These are phyloP conservation scores for Boletus fagicola DNA, from an alignment of 768 basidiomycete genomes.

Conservation along the genomic window DNA sequence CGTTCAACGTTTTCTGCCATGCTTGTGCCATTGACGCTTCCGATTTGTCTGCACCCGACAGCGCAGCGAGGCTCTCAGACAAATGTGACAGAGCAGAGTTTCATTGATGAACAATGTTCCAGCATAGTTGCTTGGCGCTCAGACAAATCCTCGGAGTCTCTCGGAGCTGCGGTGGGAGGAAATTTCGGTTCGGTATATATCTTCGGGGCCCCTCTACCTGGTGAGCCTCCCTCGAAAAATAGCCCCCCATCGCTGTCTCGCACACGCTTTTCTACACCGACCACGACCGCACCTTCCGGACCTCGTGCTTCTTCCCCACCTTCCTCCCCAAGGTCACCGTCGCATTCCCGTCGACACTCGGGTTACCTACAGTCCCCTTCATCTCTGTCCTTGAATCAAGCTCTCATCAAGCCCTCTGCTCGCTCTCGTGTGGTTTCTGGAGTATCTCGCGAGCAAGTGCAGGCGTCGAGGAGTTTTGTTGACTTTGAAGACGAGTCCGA, in stretches of 20 bases:
- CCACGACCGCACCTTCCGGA: conserved; percentile 5
- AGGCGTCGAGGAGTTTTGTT: conserved; percentile 75
- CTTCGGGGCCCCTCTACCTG: conserved; percentile 26
- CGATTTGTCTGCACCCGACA: conserved; percentile 14
- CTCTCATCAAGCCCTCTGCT: conserved; percentile 53
- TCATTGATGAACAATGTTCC: conserved; percentile 22
- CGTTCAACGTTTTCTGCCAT: conserved; percentile 7
- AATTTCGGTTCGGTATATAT: conserved; percentile 27
- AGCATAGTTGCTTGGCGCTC: conserved; percentile 20
- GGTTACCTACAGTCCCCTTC: conserved; percentile 36
- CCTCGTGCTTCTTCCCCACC: conserved; percentile 17
- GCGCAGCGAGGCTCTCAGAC: conserved; percentile 6
- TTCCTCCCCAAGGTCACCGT: conserved; percentile 20
- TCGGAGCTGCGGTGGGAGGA: conserved; percentile 24
- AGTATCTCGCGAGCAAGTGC: conserved; percentile 64
- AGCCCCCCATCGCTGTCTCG: conserved; percentile 14
- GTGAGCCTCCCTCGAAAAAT: conserved; percentile 16
- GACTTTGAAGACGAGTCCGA: conserved; percentile 82
- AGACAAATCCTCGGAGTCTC: neutral
- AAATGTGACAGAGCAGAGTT: conserved; percentile 24
- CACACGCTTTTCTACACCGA: conserved; percentile 6
- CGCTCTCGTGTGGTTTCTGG: conserved; percentile 70
- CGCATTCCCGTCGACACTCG: conserved; percentile 30
- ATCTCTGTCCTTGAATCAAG: conserved; percentile 32
- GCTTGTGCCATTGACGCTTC: conserved; percentile 29